A percentile compares a stretch with the other conserved stretches of the same genome.
phyloP scores from a whole-genome alignment of 2,329 filamentous ascomycete species.

The Orbilia oligospora region DNA sequence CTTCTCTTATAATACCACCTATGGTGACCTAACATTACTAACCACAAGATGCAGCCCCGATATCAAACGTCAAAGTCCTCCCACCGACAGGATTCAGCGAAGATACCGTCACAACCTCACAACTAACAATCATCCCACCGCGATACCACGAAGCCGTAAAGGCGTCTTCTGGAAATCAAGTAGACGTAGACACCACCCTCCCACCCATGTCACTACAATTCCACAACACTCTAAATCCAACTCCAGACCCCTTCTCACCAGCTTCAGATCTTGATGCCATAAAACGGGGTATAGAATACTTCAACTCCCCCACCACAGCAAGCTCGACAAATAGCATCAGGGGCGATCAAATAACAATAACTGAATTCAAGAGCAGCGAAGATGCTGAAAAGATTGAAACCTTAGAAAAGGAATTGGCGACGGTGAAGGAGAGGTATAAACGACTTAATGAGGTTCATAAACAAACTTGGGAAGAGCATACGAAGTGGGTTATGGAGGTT shows the following conservation, averaged over 20 bases:
- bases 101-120: slow-evolving; percentile 28
- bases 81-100: slow-evolving; percentile 62
- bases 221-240: slow-evolving; percentile 24
- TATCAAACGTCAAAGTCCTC: slow-evolving; percentile 62
- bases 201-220: slow-evolving; percentile 50
- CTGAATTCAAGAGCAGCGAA: slow-evolving; percentile 46
- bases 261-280: slow-evolving; percentile 61
- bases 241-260: slow-evolving; percentile 60
- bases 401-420: slow-evolving; percentile 62
- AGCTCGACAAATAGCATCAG: background rate
- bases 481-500: slow-evolving; percentile 61
- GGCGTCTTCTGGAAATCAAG: slow-evolving; percentile 52
- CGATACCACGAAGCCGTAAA: slow-evolving; percentile 63
- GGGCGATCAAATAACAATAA: slow-evolving; percentile 19
- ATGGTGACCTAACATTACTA: slow-evolving; percentile 1
- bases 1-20: background rate
- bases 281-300: slow-evolving; percentile 35
- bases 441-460: slow-evolving; percentile 62
- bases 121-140: slow-evolving; percentile 60
- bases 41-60: slow-evolving; percentile 27
- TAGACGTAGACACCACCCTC: slow-evolving; percentile 59
- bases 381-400: slow-evolving; percentile 61
- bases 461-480: slow-evolving; percentile 63
- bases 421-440: slow-evolving; percentile 63
- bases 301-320: slow-evolving; percentile 26